phyloP scores from a whole-genome alignment of 2,329 filamentous ascomycete genomes.

The Fusarium heterosporum region DNA sequence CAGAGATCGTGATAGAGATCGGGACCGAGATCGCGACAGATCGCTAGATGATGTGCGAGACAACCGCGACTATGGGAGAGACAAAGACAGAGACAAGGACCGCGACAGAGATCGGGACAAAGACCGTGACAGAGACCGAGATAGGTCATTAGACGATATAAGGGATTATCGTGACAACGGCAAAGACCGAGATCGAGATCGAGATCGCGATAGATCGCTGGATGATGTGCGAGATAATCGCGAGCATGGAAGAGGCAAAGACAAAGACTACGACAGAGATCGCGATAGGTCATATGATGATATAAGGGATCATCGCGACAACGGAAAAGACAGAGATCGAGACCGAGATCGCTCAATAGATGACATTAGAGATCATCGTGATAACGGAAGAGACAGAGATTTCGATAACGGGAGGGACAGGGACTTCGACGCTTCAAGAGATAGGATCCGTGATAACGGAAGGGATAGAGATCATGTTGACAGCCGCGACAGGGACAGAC shows the following conservation, averaged over 20 bases:
- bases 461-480: constrained; percentile 23
- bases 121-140: neutral
- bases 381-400: constrained; percentile 14
- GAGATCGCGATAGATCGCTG: neutral
- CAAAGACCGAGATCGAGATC: neutral
- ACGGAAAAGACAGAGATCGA: constrained; percentile 12
- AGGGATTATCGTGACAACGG: neutral
- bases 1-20: neutral
- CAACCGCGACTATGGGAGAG: neutral
- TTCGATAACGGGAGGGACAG: constrained; percentile 6
- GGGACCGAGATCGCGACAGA: neutral
- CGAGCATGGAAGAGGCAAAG: neutral
- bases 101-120: neutral
- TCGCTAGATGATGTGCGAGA: neutral
- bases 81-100: neutral
- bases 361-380: constrained; percentile 7
- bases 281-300: constrained; percentile 2
- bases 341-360: constrained; percentile 16
- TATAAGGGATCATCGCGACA: constrained; percentile 12
- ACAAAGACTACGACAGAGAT: constrained; percentile 10
- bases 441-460: constrained; percentile 21
- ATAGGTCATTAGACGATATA: neutral
- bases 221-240: neutral
- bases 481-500: constrained; percentile 16
- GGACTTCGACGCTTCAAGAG: constrained; percentile 19